Base-by-base conservation (phyloP, 495 filamentous ascomycete genomes). In the Penicillium cinerascens region DNA sequence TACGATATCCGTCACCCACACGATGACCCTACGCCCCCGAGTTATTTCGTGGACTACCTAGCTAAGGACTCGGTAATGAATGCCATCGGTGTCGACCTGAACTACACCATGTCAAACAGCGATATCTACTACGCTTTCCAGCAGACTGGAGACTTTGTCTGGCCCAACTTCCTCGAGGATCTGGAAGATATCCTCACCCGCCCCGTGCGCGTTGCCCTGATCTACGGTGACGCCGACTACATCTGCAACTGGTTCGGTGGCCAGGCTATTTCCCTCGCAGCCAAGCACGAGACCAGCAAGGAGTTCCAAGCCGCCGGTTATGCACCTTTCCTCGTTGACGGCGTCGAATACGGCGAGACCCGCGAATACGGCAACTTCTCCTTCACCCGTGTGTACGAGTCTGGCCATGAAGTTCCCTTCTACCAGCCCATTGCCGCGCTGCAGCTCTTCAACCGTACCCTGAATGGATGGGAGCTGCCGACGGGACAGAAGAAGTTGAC, bases 181-280 rank as follows among this genome's bases (percentile, higher is more conserved):
- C 61, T 86, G n/a, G 71, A 72, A 38, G 73, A 78, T 23, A 60
- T 84, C 22, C 68, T 86, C 16, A 52, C 70, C 2, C 69, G 69
- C 27, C 77, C 77, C 5, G 78, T 91, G 45, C 80, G 82, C 40
- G 81, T 91, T 16, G 78, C 82, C 13, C 73, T 90, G 9, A 77
- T 88, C 54, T 88, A 88, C 60, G 87, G 82, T 29, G 79, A 81
- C 64, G 68, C 73, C 29, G 81, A 84, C 45, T 85, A 81, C 49
- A 71, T 74, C 23, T 82, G 81, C 58, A 83, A 79, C 60, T 73
- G 71, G 71, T 67, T 75, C 47, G 73, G 73, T 4, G 73, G 71
- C 17, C 55, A 76, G 49, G 67, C 69, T 8, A 46, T 76, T 54
- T 71, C 67, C 23, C 61, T 75, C 8, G 63, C 70, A 16, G 46